Conservation (phyloP, 1,139 yeast species). For the Geotrichum aggregatum region DNA sequence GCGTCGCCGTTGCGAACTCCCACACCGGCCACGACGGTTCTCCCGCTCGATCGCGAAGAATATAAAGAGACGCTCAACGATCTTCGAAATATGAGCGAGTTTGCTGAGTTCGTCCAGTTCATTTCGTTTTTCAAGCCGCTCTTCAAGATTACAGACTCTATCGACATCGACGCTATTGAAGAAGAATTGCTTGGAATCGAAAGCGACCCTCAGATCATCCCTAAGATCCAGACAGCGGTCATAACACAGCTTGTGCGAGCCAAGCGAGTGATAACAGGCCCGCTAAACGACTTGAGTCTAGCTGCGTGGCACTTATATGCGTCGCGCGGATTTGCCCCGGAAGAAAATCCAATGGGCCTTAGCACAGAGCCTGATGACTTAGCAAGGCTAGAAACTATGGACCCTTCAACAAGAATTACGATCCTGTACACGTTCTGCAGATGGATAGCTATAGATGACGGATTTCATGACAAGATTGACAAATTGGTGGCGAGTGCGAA, state of each 20-base stretch:
- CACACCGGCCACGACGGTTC: constrained; percentile 2
- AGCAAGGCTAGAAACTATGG: constrained; percentile 15
- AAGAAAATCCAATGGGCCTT: constrained; percentile 18
- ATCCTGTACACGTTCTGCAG: constrained; percentile 28
- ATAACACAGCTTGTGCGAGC: constrained; percentile 18
- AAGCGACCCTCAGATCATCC: constrained; percentile 20
- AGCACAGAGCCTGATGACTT: constrained; percentile 5
- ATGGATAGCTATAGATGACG: constrained; percentile 28
- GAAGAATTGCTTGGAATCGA: constrained; percentile 32
- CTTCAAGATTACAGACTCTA: constrained; percentile 26
- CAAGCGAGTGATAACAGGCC: constrained; percentile 1
- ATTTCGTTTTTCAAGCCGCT: constrained; percentile 28
- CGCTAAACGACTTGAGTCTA: constrained; percentile 19
- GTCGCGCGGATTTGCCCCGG: neutral
- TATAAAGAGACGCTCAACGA: constrained; percentile 24
- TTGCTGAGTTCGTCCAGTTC: constrained; percentile 31
- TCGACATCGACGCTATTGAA: constrained; percentile 32
- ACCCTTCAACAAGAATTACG: constrained; percentile 23
- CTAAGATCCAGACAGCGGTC: constrained; percentile 21
- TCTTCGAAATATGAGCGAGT: constrained; percentile 33
- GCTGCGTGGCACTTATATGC: constrained; percentile 21
- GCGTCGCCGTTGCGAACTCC: neutral
- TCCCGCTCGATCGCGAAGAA: constrained; percentile 29
- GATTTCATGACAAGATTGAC: constrained; percentile 30
- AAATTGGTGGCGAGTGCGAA: constrained; percentile 17